phyloP scores from a whole-genome alignment of 805 yeast species.

The Saccharomycopsis amapae region DNA sequence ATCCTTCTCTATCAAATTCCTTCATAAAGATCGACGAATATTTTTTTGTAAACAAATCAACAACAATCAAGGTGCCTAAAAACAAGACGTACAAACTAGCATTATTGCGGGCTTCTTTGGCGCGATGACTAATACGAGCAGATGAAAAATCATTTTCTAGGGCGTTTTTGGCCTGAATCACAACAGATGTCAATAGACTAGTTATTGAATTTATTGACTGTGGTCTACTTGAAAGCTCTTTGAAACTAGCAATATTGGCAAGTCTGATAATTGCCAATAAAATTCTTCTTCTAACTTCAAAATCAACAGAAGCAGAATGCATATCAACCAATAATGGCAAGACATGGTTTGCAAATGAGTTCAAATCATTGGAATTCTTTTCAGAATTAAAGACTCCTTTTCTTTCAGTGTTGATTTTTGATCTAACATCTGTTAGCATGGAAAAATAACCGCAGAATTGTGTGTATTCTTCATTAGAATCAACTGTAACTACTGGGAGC shows the following conservation, averaged over 20 bases:
- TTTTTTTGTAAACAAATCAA: slow-evolving; percentile 37
- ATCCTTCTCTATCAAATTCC: slow-evolving; percentile 64
- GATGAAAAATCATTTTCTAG: slow-evolving; percentile 1
- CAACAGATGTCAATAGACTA: slow-evolving; percentile 50
- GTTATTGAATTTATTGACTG: slow-evolving; percentile 29
- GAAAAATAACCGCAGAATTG: not conserved
- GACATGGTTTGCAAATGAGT: slow-evolving; percentile 37
- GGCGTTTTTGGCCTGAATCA: slow-evolving; percentile 36
- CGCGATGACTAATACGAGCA: no score
- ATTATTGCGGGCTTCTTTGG: no score
- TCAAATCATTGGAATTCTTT: slow-evolving; percentile 25
- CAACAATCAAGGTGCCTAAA: slow-evolving; percentile 29
- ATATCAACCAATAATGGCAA: slow-evolving; percentile 52
- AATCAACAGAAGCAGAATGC: slow-evolving; percentile 68
- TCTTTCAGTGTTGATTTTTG: slow-evolving; percentile 29
- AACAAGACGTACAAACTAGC: slow-evolving; percentile 8
- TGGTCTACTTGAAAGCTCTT: slow-evolving; percentile 4
- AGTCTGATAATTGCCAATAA: slow-evolving; percentile 39
- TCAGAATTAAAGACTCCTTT: slow-evolving; percentile 20
- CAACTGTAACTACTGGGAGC: slow-evolving; percentile 39
- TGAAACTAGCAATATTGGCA: slow-evolving; percentile 21
- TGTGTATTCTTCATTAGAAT: not conserved
- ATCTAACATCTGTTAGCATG: not conserved
- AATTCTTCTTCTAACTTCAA: slow-evolving; percentile 50
- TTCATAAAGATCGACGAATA: slow-evolving; percentile 38